Evolutionary conservation across 2,329 filamentous ascomycete species (phyloP).

Genomic region (Thyridium curvatum): DNA sequence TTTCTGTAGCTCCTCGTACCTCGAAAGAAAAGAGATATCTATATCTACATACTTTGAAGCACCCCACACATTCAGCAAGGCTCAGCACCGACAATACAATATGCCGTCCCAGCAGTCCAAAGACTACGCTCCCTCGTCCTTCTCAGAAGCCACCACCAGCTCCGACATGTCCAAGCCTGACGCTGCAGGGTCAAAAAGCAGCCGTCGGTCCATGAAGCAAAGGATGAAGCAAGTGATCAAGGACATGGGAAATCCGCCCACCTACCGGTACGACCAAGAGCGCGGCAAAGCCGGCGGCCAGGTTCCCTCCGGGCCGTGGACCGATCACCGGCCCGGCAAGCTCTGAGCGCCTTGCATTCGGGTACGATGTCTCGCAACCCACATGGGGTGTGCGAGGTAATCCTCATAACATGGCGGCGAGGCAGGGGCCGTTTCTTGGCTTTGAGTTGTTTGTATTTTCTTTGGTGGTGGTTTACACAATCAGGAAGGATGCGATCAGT

Average conservation of each 20-base stretch:
- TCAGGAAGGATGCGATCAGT: no score
- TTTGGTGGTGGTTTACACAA: no score
- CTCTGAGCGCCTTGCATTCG: not conserved
- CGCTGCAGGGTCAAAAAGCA: not conserved
- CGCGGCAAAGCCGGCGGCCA: not conserved
- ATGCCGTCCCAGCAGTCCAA: slow-evolving; percentile 12
- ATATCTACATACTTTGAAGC: no score
- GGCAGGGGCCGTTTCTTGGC: not conserved
- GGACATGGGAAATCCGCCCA: slow-evolving; percentile 9
- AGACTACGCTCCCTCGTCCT: slow-evolving; percentile 19
- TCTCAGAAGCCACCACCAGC: slow-evolving; percentile 21
- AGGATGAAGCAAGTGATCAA: slow-evolving; percentile 7
- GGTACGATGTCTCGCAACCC: no score
- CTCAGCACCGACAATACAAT: no score
- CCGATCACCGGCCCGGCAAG: slow-evolving; percentile 1
- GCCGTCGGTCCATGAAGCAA: not conserved
- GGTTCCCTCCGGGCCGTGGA: not conserved
- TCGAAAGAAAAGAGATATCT: no score
- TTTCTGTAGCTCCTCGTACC: no score
- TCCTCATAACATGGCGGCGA: not conserved
- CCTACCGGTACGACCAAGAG: slow-evolving; percentile 7
- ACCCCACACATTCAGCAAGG: no score
- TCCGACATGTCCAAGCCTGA: slow-evolving; percentile 18
- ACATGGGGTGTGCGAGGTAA: no score
- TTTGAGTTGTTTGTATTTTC: not conserved